These are phyloP conservation scores for Candida albicans DNA, from an alignment of 1,139 yeast genomes.

Conservation along the genomic window DNA sequence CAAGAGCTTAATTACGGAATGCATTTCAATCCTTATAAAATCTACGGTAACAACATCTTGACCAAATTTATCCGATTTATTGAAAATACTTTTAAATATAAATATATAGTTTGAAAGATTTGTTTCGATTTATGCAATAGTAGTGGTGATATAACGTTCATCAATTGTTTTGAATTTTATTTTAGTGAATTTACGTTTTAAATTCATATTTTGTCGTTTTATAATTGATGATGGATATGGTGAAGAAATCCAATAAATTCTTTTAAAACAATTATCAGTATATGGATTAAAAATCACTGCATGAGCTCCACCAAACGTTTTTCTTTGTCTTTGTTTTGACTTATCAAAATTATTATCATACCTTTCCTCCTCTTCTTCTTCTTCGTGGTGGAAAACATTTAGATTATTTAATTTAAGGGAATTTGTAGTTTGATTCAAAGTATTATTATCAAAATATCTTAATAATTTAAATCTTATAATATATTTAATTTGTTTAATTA, in stretches of 20 bases:
- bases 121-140: no score
- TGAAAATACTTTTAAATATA: no score
- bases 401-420: neutral
- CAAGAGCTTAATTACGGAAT: no score
- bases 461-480: constrained; percentile 28
- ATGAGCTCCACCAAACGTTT: constrained; percentile 18
- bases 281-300: constrained; percentile 33
- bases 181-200: neutral
- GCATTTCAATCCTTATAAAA: no score
- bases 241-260: constrained; percentile 32
- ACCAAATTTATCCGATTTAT: no score
- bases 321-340: no score
- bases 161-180: neutral
- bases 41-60: no score
- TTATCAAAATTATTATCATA: no score
- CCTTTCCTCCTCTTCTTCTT: neutral
- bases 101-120: no score
- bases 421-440: neutral
- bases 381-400: neutral
- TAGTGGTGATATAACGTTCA: neutral
- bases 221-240: no score
- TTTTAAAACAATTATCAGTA: constrained; percentile 25
- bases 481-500: constrained; percentile 28
- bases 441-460: constrained; percentile 16
- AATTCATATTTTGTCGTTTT: no score